These are phyloP conservation scores for Globisporangium barbulae DNA, from an alignment of 352 stramenopile genomes.

Conservation along the genomic window DNA sequence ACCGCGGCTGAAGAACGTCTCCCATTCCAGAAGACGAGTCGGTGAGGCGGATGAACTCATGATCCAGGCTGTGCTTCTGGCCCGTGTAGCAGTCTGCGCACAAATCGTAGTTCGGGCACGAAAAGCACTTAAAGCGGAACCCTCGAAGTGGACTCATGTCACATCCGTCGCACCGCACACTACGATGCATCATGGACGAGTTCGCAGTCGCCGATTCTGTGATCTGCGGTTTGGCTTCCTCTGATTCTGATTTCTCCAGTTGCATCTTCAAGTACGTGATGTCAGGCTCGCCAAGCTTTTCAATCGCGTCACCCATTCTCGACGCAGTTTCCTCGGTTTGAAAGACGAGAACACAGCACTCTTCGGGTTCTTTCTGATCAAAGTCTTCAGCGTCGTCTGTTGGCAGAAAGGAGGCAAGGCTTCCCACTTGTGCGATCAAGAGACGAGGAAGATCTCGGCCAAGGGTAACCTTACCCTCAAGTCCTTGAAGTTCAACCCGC, in stretches of 20 bases:
- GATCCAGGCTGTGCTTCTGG: constrained; percentile 56
- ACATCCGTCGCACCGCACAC: constrained; percentile 77
- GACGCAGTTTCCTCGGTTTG: constrained; percentile 35
- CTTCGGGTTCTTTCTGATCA: neutral
- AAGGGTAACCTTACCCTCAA: constrained; percentile 11
- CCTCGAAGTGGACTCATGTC: constrained; percentile 64
- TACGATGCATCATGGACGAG: constrained; percentile 44
- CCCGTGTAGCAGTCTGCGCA: constrained; percentile 64
- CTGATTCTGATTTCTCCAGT: constrained; percentile 3
- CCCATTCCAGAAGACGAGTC: constrained; percentile 38
- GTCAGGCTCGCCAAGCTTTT: constrained; percentile 36
- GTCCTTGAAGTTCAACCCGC: constrained; percentile 3
- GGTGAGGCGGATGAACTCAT: constrained; percentile 61
- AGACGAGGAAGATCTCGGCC: constrained; percentile 30
- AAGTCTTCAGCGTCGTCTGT: neutral
- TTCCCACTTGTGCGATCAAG: constrained; percentile 31
- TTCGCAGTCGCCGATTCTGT: constrained; percentile 24
- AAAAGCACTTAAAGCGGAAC: constrained; percentile 77
- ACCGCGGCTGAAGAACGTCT: constrained; percentile 57
- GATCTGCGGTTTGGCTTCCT: constrained; percentile 1
- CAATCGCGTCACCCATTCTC: constrained; percentile 45
- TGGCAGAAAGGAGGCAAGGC: constrained; percentile 18
- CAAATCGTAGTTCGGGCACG: constrained; percentile 74
- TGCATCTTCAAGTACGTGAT: constrained; percentile 28
- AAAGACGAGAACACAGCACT: constrained; percentile 51